Evolutionary conservation across 345 rosid genomes (phyloP).

Genomic region (Sisymbrium altissimum): DNA sequence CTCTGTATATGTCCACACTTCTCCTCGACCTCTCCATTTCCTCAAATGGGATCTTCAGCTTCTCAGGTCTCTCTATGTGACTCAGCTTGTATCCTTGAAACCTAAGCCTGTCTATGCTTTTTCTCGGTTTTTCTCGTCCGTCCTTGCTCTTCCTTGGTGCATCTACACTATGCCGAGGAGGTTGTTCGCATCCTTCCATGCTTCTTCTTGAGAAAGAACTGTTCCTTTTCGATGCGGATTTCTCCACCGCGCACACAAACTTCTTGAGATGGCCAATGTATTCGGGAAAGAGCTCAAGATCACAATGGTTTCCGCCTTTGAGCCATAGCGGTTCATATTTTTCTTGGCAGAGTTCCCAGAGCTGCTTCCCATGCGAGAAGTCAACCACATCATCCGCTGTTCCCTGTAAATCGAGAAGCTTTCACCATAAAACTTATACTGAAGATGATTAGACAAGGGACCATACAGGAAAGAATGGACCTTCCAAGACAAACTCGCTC

Average conservation of each 20-base stretch:
- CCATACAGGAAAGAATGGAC: background rate
- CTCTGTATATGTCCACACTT: slow-evolving; percentile 77
- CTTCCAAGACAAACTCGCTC: background rate
- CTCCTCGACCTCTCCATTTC: slow-evolving; percentile 85
- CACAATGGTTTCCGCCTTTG: slow-evolving; percentile 88
- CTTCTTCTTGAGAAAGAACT: slow-evolving; percentile 54
- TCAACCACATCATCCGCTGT: slow-evolving; percentile 91
- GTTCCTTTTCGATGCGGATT: slow-evolving; percentile 58
- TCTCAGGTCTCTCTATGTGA: slow-evolving; percentile 50
- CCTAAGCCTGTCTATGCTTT: slow-evolving; percentile 55
- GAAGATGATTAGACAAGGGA: background rate
- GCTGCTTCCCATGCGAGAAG: slow-evolving; percentile 91
- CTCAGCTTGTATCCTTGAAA: slow-evolving; percentile 64
- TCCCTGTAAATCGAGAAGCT: slow-evolving; percentile 52
- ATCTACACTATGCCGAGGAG: slow-evolving; percentile 57
- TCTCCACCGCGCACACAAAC: slow-evolving; percentile 76
- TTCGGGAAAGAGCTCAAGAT: slow-evolving; percentile 78
- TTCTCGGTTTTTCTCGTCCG: slow-evolving; percentile 64
- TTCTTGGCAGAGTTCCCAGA: slow-evolving; percentile 93
- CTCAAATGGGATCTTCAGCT: slow-evolving; percentile 56
- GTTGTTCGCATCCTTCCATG: slow-evolving; percentile 49
- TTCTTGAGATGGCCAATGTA: slow-evolving; percentile 90
- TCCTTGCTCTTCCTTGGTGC: slow-evolving; percentile 73
- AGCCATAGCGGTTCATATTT: slow-evolving; percentile 95
- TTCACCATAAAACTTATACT: background rate